Base-by-base conservation (phyloP, 164 flowering plant species). In the Magnolia officinalis region DNA sequence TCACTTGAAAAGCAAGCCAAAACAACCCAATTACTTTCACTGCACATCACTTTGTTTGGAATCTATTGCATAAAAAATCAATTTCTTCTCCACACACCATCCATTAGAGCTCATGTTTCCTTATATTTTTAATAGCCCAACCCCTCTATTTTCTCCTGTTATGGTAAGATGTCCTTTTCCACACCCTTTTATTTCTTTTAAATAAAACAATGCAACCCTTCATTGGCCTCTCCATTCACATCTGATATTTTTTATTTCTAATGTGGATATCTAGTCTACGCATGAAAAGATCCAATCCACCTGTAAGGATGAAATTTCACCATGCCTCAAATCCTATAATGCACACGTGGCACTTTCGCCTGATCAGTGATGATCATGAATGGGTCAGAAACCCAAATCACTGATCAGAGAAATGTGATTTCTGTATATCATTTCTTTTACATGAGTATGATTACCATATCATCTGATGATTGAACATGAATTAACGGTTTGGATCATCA, bases 11-110 rank as follows among this genome's bases (percentile, higher is more conserved):
- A 65, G 70, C 59, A 74, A 74, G 24, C 29, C 59, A 74, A 59
- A 74, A 64, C 76, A 63, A 21, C 76, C 6, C 76, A 63, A 23
- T 64, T 74, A 74, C 76, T 74, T 74, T 21, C 55, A 24, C 45
- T 49, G 58, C n/a, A 64, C 76, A 74, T 64, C 76, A 63, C 76
- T 74, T 64, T 20, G 58, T 31, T 65, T 11, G 31, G 76, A 74
- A 63, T 74, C 76, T 61, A 64, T 74, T 29, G 20, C 61, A 9
- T 11, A 14, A 8, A 24, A 45, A 74, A 74, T 69, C 69, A 59
- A 19, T 63, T 45, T 49, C 37, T 65, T 50, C 70, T 8, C 18
- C 37, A 58, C 45, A 8, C 66, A 37, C 75, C 67, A n/a, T 31
- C 75, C 67, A 16, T 73, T 63, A 26, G 19, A 73, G 4, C 19